These are phyloP conservation scores for Macrophomina pseudophaseolina DNA, from an alignment of 2,329 filamentous ascomycete species.

Conservation along the genomic window DNA sequence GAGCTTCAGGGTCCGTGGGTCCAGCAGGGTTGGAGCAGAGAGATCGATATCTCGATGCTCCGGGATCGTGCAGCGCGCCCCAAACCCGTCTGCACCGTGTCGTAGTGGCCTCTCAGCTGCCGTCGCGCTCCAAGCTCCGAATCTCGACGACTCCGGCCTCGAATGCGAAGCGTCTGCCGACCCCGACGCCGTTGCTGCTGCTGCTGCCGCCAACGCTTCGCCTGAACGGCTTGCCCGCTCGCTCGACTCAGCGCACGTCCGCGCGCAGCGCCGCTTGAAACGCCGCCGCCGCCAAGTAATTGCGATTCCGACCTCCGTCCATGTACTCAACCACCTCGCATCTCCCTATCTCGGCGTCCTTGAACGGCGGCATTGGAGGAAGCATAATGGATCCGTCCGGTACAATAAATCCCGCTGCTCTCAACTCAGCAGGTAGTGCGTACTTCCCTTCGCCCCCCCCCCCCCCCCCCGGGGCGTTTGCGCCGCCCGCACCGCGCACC, in stretches of 20 bases:
- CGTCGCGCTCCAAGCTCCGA: constrained; percentile 6
- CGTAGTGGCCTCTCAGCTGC: constrained; percentile 22
- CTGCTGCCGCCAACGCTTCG: constrained; percentile 1
- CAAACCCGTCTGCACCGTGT: constrained; percentile 14
- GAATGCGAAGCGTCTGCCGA: constrained; percentile 18
- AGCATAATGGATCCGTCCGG: constrained; percentile 47
- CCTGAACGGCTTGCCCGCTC: neutral
- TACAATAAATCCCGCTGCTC: constrained; percentile 49
- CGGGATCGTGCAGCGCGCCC: constrained; percentile 27
- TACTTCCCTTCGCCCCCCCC: constrained; percentile 11
- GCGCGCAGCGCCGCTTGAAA: constrained; percentile 26
- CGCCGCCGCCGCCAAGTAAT: constrained; percentile 23
- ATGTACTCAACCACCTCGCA: constrained; percentile 46
- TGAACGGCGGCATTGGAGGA: constrained; percentile 46
- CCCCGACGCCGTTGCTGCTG: neutral
- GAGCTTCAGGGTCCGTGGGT: constrained; percentile 26
- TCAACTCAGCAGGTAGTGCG: constrained; percentile 45
- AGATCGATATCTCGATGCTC: constrained; percentile 28
- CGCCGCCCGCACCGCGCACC: constrained; percentile 13
- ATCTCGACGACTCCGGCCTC: neutral
- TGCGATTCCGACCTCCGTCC: constrained; percentile 26
- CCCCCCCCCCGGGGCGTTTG: too few species aligned
- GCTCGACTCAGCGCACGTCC: constrained; percentile 8
- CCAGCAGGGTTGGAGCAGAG: constrained; percentile 18
- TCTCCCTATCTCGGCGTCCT: constrained; percentile 45